Percentiles rank a stretch among this genome's conserved stretches.
phyloP scores from a whole-genome alignment of 371 early-diverging fungal species.

The Mortierella sp. region DNA sequence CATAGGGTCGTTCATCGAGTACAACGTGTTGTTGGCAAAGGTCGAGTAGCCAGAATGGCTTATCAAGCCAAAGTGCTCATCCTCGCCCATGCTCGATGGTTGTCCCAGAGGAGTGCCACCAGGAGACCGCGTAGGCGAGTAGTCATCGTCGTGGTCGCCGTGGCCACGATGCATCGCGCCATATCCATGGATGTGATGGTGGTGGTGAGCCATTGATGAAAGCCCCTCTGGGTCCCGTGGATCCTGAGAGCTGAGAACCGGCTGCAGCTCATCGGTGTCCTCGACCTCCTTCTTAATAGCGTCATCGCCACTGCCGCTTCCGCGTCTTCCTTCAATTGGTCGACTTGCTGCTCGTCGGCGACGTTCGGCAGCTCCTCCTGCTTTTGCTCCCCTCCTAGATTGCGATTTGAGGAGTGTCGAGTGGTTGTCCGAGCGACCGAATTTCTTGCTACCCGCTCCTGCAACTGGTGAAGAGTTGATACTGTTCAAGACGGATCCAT shows the following conservation, averaged over 20 bases:
- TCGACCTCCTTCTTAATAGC: constrained; percentile 34
- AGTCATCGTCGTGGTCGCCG: constrained; percentile 32
- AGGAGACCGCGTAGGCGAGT: constrained; percentile 37
- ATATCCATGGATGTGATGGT: constrained; percentile 20
- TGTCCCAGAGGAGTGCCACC: constrained; percentile 23
- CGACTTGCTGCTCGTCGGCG: constrained; percentile 21
- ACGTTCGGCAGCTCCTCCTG: constrained; percentile 10
- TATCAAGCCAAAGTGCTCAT: constrained; percentile 32
- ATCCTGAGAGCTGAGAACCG: constrained; percentile 10
- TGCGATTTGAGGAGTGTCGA: constrained; percentile 69
- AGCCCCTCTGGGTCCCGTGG: constrained; percentile 1
- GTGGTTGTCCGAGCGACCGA: constrained; percentile 80
- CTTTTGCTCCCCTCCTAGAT: constrained; percentile 18
- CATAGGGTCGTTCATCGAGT: constrained; percentile 29
- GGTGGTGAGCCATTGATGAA: constrained; percentile 8
- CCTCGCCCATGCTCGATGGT: constrained; percentile 8
- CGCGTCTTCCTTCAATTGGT: neutral
- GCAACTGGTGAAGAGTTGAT: constrained; percentile 25
- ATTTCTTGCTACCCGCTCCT: constrained; percentile 71
- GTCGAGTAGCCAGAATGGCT: constrained; percentile 19
- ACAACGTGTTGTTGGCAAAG: constrained; percentile 29
- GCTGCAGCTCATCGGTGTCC: constrained; percentile 13
- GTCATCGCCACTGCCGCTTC: constrained; percentile 11
- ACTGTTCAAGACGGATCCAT: constrained; percentile 35
- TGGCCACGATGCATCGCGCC: constrained; percentile 33